Evolutionary conservation across 345 rosid genomes (phyloP).

Genomic region (Erysimum cheiranthoides): DNA sequence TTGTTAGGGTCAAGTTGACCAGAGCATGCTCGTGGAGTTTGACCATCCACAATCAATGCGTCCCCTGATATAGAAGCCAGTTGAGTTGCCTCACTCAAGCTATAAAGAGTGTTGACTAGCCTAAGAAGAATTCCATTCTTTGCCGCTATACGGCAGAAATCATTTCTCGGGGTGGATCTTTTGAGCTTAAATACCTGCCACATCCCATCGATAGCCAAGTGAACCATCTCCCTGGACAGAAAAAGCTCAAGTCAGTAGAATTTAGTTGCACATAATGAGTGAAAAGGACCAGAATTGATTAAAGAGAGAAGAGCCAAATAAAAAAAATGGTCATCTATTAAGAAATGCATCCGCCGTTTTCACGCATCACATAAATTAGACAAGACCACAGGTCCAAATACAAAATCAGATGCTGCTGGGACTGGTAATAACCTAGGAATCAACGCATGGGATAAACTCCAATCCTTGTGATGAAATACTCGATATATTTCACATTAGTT

Average conservation of each 20-base stretch:
- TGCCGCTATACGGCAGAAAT: constrained; percentile 95
- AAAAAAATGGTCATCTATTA: constrained; percentile 17
- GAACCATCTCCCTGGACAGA: constrained; percentile 96
- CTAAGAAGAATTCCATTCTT: constrained; percentile 86
- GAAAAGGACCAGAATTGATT: constrained; percentile 18
- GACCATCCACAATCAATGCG: constrained; percentile 64
- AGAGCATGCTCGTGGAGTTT: constrained; percentile 67
- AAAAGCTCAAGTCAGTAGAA: constrained; percentile 46
- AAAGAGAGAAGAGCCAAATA: constrained; percentile 11
- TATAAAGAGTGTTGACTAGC: constrained; percentile 92
- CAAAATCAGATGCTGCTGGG: constrained; percentile 6
- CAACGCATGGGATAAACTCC: background rate
- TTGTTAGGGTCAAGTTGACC: constrained; percentile 76
- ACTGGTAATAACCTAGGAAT: constrained; percentile 10
- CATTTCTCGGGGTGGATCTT: constrained; percentile 89
- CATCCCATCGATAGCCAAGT: constrained; percentile 98
- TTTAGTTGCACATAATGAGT: constrained; percentile 12
- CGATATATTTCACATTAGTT: background rate
- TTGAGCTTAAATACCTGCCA: constrained; percentile 99
- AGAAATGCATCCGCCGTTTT: background rate
- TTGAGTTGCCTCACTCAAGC: constrained; percentile 95
- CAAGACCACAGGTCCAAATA: background rate
- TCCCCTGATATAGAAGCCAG: constrained; percentile 72
- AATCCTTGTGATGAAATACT: constrained; percentile 2
- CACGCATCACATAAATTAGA: constrained; percentile 7